phyloP scores from a whole-genome alignment of 371 early-diverging fungal genomes.

The Conidiobolus incongruus region DNA sequence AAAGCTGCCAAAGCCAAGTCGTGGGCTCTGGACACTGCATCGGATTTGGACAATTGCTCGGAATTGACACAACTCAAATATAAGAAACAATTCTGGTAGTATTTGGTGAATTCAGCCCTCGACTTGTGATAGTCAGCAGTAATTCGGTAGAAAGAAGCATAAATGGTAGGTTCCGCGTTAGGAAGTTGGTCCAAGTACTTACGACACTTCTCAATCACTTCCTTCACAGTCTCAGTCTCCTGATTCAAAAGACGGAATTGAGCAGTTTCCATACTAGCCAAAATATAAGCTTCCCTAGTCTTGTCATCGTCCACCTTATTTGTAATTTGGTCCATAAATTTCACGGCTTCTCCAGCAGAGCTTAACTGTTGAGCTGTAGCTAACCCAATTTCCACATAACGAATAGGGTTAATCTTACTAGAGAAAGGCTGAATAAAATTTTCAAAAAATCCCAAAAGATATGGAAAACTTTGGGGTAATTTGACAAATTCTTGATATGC shows the following conservation, averaged over 20 bases:
- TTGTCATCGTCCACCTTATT: conserved; percentile 40
- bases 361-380: conserved; percentile 48
- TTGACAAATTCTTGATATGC: conserved; percentile 47
- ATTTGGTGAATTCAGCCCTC: conserved; percentile 74
- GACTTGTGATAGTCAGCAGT: conserved; percentile 91
- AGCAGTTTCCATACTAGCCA: conserved; percentile 71
- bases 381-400: conserved; percentile 58
- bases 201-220: conserved; percentile 64
- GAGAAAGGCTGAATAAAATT: conserved; percentile 85
- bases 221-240: conserved; percentile 57
- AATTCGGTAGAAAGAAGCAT: conserved; percentile 84
- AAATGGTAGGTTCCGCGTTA: conserved; percentile 67
- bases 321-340: conserved; percentile 35
- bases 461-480: conserved; percentile 50
- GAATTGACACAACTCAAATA: conserved; percentile 76
- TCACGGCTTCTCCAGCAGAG: conserved; percentile 39
- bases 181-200: conserved; percentile 58
- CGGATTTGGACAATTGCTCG: conserved; percentile 43
- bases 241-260: conserved; percentile 47
- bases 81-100: conserved; percentile 84
- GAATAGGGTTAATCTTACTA: conserved; percentile 77
- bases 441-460: conserved; percentile 57
- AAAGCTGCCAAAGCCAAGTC: conserved; percentile 81
- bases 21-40: conserved; percentile 67
- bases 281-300: conserved; percentile 59